Percentiles rank a stretch among this genome's conserved stretches.
phyloP scores from a whole-genome alignment of 805 yeast species.

The Wickerhamiella qilinensis region DNA sequence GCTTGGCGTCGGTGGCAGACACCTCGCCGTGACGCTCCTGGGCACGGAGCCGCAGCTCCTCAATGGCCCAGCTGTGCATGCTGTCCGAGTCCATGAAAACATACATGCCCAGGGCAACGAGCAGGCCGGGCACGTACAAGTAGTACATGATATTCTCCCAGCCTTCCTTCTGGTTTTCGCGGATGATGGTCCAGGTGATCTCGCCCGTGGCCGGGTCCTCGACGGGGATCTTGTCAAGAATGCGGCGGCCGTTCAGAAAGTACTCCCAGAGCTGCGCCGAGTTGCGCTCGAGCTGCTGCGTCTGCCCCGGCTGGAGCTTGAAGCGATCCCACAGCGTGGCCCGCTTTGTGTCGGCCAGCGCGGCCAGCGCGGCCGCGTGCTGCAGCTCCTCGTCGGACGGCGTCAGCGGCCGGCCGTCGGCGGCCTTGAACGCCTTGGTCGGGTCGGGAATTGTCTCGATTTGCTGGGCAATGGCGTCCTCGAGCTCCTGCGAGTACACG shows the following conservation, averaged over 20 bases:
- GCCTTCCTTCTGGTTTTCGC: constrained; percentile 66
- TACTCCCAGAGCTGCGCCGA: constrained; percentile 40
- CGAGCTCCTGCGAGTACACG: constrained; percentile 25
- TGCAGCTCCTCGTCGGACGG: constrained; percentile 58
- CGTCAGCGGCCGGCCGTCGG: constrained; percentile 58
- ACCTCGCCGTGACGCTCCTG: constrained; percentile 43
- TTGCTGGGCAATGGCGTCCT: constrained; percentile 44
- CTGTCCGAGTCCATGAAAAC: constrained; percentile 36
- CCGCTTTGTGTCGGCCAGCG: constrained; percentile 39
- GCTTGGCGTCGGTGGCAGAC: constrained; percentile 30
- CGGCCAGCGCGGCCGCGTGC: constrained; percentile 54
- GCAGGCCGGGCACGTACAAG: constrained; percentile 54
- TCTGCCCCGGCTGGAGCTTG: constrained; percentile 35
- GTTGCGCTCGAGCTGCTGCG: constrained; percentile 43
- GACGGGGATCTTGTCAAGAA: constrained; percentile 71
- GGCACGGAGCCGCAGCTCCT: constrained; percentile 63
- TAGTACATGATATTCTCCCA: constrained; percentile 69
- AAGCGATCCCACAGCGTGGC: constrained; percentile 33
- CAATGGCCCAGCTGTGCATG: constrained; percentile 63
- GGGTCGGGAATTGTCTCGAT: constrained; percentile 50
- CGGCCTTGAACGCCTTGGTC: constrained; percentile 50
- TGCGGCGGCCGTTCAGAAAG: constrained; percentile 39
- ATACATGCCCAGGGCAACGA: constrained; percentile 36
- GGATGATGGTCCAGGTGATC: constrained; percentile 59
- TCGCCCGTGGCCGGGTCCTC: constrained; percentile 67